phyloP scores from a whole-genome alignment of 257 asterid genomes.

The Pogostemon cablin region DNA sequence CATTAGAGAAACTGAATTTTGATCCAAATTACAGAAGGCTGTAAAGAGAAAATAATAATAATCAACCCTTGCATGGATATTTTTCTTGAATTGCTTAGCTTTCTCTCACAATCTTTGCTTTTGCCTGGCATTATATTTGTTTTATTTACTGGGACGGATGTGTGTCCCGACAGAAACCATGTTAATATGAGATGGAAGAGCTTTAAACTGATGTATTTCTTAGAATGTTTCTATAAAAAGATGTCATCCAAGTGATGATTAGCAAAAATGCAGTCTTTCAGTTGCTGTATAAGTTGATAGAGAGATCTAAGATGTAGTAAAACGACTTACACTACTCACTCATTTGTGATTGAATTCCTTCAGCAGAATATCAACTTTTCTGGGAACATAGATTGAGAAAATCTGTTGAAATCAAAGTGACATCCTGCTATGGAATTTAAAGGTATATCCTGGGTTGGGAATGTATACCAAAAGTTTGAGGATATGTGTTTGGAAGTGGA shows the following conservation, averaged over 20 bases:
- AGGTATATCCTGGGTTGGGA: conserved; percentile 81
- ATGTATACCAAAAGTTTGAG: conserved; percentile 73
- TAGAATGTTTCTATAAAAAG: too few relatives aligned
- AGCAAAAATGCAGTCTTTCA: too few relatives aligned
- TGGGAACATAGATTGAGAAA: conserved; percentile 3
- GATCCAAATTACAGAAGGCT: neutral
- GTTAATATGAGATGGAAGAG: too few relatives aligned
- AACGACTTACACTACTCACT: neutral
- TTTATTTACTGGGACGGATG: too few relatives aligned
- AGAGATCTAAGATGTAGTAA: neutral
- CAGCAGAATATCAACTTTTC: conserved; percentile 20
- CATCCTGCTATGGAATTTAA: conserved; percentile 58
- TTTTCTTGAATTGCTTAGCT: conserved; percentile 1
- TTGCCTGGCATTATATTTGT: too few relatives aligned
- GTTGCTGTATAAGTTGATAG: neutral
- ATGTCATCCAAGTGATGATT: too few relatives aligned
- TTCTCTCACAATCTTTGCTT: neutral
- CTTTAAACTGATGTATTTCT: too few relatives aligned
- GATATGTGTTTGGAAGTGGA: conserved; percentile 85
- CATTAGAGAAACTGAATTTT: neutral
- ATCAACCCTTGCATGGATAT: neutral
- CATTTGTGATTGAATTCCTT: conserved; percentile 13
- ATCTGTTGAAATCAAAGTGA: conserved; percentile 8
- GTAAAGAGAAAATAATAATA: neutral
- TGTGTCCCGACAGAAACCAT: too few relatives aligned